These are phyloP conservation scores for Sugiyamaella novakii DNA, from an alignment of 1,139 yeast species.

Conservation along the genomic window DNA sequence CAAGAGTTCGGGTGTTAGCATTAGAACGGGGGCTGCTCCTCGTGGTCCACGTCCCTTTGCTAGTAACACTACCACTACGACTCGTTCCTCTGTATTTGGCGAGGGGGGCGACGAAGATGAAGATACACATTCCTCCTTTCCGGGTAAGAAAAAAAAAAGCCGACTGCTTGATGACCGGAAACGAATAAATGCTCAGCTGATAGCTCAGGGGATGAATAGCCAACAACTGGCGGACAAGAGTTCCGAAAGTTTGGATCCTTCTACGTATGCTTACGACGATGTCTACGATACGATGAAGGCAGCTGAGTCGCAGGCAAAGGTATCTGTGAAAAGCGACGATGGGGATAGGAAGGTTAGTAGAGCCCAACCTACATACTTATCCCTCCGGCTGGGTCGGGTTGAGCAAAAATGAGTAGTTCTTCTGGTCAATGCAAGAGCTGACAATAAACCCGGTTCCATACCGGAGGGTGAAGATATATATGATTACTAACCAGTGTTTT, in stretches of 20 bases:
- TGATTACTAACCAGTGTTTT: constrained; percentile 18
- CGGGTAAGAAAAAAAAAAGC: constrained; percentile 19
- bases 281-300: constrained; percentile 44
- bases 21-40: constrained; percentile 23
- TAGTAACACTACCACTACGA: constrained; percentile 1
- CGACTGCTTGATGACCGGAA: constrained; percentile 21
- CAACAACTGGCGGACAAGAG: constrained; percentile 21
- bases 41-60: constrained; percentile 29
- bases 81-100: constrained; percentile 24
- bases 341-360: constrained; percentile 18
- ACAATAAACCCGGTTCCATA: neutral
- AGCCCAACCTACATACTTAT: constrained; percentile 2
- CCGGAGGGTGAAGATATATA: constrained; percentile 13
- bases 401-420: constrained; percentile 1
- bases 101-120: constrained; percentile 24
- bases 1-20: neutral
- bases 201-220: constrained; percentile 30
- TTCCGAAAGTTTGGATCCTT: constrained; percentile 22
- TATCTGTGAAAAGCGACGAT: constrained; percentile 3
- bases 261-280: constrained; percentile 43
- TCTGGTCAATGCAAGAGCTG: constrained; percentile 20
- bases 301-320: constrained; percentile 33
- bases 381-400: constrained; percentile 5
- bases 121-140: constrained; percentile 11
- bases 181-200: constrained; percentile 30